A percentile compares a stretch with the other conserved stretches of the same genome.
Evolutionary conservation across 1,139 yeast genomes (phyloP).

Genomic region (Nadsonia commutata): DNA sequence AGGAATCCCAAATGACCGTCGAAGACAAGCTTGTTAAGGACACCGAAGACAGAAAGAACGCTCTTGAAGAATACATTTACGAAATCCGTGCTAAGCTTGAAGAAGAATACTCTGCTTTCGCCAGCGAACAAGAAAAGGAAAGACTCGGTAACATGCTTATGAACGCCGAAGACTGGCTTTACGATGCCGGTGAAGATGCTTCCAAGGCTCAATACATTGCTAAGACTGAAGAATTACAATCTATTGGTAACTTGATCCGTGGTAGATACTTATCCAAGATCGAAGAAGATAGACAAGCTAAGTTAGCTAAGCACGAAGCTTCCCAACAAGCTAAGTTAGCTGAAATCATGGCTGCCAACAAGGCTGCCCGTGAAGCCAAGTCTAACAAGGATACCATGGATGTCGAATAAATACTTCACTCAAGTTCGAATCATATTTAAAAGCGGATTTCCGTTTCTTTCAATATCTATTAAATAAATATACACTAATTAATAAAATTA

Average conservation of each 20-base stretch:
- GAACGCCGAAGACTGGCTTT: slow-evolving; percentile 96
- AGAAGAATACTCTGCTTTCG: slow-evolving; percentile 78
- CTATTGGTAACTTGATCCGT: slow-evolving; percentile 85
- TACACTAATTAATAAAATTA: neutral
- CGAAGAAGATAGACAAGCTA: slow-evolving; percentile 88
- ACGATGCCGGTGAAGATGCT: slow-evolving; percentile 93
- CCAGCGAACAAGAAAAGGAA: slow-evolving; percentile 78
- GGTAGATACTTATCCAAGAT: slow-evolving; percentile 91
- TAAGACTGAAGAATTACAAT: slow-evolving; percentile 91
- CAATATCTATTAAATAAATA: neutral
- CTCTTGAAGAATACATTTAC: slow-evolving; percentile 95
- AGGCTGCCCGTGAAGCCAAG: slow-evolving; percentile 27
- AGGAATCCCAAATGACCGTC: slow-evolving; percentile 69
- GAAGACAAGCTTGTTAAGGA: slow-evolving; percentile 95
- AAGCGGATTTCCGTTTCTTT: neutral
- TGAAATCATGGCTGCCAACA: slow-evolving; percentile 77
- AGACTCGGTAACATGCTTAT: slow-evolving; percentile 57
- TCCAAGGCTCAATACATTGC: slow-evolving; percentile 96
- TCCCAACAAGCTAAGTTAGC: slow-evolving; percentile 72
- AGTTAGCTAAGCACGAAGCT: slow-evolving; percentile 79
- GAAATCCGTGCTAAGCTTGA: slow-evolving; percentile 95
- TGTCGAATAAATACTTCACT: slow-evolving; percentile 9
- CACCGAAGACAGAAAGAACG: slow-evolving; percentile 97
- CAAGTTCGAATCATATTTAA: neutral
- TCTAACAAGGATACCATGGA: slow-evolving; percentile 17